These are phyloP conservation scores for Periconia macrospinosa DNA, from an alignment of 2,329 filamentous ascomycete species.

Conservation along the genomic window DNA sequence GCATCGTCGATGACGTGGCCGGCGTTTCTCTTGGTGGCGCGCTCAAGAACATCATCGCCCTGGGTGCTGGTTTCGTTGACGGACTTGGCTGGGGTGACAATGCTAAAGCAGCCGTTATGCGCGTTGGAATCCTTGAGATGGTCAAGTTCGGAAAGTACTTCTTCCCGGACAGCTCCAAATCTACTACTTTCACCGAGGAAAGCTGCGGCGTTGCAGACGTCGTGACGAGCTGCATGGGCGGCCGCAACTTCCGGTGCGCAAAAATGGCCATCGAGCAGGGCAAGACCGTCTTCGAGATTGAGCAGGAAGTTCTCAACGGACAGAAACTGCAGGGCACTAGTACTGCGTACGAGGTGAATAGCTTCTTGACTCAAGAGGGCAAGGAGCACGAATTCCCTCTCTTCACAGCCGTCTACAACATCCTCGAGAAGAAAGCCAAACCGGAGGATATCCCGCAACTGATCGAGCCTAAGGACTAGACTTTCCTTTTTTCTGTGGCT, in stretches of 20 bases:
- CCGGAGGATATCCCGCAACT: slow-evolving; percentile 80
- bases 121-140: slow-evolving; percentile 93
- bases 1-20: slow-evolving; percentile 91
- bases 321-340: slow-evolving; percentile 95
- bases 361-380: slow-evolving; percentile 77
- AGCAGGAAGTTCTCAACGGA: slow-evolving; percentile 87
- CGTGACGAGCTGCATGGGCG: slow-evolving; percentile 90
- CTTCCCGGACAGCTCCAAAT: slow-evolving; percentile 79
- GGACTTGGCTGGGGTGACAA: slow-evolving; percentile 98
- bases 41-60: slow-evolving; percentile 93
- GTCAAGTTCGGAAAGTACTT: slow-evolving; percentile 94
- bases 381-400: slow-evolving; percentile 84
- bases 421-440: slow-evolving; percentile 73
- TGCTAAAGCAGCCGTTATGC: slow-evolving; percentile 98
- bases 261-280: slow-evolving; percentile 82
- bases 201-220: slow-evolving; percentile 93
- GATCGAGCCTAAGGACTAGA: slow-evolving; percentile 41
- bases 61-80: slow-evolving; percentile 93
- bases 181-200: slow-evolving; percentile 93
- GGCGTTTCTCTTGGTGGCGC: slow-evolving; percentile 93
- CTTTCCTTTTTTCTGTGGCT: neutral
- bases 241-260: slow-evolving; percentile 91
- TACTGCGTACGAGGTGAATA: slow-evolving; percentile 89
- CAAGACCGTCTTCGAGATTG: slow-evolving; percentile 81
- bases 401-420: slow-evolving; percentile 84